These are phyloP conservation scores for Pichia eremophila DNA, from an alignment of 805 yeast species.

Conservation along the genomic window DNA sequence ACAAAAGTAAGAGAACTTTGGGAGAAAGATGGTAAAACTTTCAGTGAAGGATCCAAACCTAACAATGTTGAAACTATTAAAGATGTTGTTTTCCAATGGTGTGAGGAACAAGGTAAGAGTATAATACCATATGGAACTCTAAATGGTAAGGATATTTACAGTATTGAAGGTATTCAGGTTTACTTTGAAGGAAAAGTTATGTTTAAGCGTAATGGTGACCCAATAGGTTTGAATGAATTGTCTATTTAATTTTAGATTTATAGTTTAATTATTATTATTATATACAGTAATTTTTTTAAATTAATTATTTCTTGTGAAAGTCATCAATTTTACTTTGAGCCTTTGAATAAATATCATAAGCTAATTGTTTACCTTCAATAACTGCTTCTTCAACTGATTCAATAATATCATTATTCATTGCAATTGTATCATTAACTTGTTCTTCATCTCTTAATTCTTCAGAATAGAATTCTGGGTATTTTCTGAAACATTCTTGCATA, in stretches of 20 bases:
- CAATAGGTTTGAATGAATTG: background rate
- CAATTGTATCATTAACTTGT: constrained; percentile 6
- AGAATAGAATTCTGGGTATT: constrained; percentile 85
- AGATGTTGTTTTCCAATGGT: constrained; percentile 57
- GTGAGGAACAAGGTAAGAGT: constrained; percentile 39
- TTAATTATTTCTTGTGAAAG: constrained; percentile 14
- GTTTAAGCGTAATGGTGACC: background rate
- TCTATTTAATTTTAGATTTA: background rate
- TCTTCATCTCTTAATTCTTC: constrained; percentile 84
- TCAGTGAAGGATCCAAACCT: too few relatives aligned
- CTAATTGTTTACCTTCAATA: constrained; percentile 11
- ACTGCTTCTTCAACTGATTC: constrained; percentile 15
- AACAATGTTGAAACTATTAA: constrained; percentile 28
- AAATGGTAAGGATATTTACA: constrained; percentile 20
- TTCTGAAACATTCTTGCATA: constrained; percentile 92
- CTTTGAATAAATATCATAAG: constrained; percentile 10
- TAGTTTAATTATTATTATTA: too few relatives aligned
- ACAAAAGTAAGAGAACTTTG: background rate
- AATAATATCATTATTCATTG: constrained; percentile 12
- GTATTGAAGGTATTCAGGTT: constrained; percentile 8
- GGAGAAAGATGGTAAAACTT: background rate
- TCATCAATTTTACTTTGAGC: constrained; percentile 15
- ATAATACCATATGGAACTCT: constrained; percentile 24
- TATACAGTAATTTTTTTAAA: background rate
- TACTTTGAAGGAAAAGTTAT: constrained; percentile 3